Base-by-base conservation (phyloP, 2,329 filamentous ascomycete species). In the Ceratocystis colombiana region DNA sequence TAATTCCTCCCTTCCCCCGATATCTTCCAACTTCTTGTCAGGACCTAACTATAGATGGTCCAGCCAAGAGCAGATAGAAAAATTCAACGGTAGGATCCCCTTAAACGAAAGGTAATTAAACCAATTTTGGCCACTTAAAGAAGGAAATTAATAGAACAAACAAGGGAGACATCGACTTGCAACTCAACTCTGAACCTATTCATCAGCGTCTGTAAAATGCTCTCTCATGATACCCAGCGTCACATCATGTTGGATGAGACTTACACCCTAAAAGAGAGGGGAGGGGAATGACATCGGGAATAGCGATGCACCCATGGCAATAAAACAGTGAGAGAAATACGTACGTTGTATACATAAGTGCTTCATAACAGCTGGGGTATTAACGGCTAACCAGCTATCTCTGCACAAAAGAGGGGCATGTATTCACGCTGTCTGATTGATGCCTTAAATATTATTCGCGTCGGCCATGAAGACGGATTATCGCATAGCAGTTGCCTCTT, bases 211-310 rank as follows among this genome's bases (percentile, higher is more conserved):
- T 30, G 55, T 3, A n/a, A 59, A 37, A 15, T 59, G n/a, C 55
- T 53, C 22, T n/a, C n/a, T n/a, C 6, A 10, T 20, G 22, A n/a
- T 59, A 59, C 55, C 28, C 22, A 1, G 28, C 15, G 7, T 59
- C 55, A 37, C 28, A 59, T 37, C 17, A 37, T 37, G 28, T 17
- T 3, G 28, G 28, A 37, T 30, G 3, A 57, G 28, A 17, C 25
- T n/a, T 57, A 37, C 30, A 57, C 25, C 7, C 53, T n/a, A 8
- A 17, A 8, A 59, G 15, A 30, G 53, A 25, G 55, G 55, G 30
- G 53, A 25, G 55, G 55, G 30, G 28, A 25, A 37, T 59, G 55
- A 59, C 55, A 59, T n/a, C 55, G 25, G 55, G 55, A 33, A 59
- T 59, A 59, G 55, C 28, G 53, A 59, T 8, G n/a, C 15, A 37